Conservation (phyloP, 2,329 filamentous ascomycete species). For the Raffaelea ambrosiae region DNA sequence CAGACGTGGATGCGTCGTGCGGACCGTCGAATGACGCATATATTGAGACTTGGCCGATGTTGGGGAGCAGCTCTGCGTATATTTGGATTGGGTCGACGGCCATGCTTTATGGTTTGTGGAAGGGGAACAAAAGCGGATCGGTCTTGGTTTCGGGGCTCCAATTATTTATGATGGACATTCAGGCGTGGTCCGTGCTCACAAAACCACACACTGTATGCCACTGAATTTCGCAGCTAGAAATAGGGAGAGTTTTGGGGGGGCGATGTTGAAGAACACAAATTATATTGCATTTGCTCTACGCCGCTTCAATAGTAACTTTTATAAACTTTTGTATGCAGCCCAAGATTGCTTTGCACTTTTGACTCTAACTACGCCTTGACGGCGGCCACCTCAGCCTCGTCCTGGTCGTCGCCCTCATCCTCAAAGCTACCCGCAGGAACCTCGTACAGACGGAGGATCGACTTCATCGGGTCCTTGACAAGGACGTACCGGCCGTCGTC, state of each 20-base stretch:
- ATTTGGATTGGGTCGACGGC: constrained; percentile 21
- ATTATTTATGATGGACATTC: too few relatives aligned
- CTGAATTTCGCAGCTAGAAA: too few relatives aligned
- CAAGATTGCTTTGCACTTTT: too few relatives aligned
- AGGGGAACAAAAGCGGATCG: too few relatives aligned
- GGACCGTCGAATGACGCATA: constrained; percentile 40
- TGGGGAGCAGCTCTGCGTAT: constrained; percentile 57
- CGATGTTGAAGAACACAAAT: too few relatives aligned
- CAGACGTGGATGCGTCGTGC: constrained; percentile 31
- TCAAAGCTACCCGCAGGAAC: constrained; percentile 84
- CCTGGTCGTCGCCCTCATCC: constrained; percentile 70
- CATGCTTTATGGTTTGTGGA: neutral
- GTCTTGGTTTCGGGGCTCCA: too few relatives aligned
- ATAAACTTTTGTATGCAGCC: too few relatives aligned
- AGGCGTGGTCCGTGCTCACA: too few relatives aligned
- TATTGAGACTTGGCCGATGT: constrained; percentile 56
- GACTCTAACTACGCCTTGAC: constrained; percentile 24
- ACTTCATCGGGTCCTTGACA: constrained; percentile 93
- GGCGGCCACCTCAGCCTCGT: constrained; percentile 40
- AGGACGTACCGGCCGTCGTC: constrained; percentile 75
- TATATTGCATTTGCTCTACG: too few relatives aligned
- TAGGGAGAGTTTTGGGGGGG: too few relatives aligned
- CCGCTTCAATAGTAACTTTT: too few relatives aligned
- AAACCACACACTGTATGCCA: too few relatives aligned
- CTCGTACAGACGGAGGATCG: constrained; percentile 85